Conservation (phyloP, 805 yeast species). For the Priceomyces castillae region DNA sequence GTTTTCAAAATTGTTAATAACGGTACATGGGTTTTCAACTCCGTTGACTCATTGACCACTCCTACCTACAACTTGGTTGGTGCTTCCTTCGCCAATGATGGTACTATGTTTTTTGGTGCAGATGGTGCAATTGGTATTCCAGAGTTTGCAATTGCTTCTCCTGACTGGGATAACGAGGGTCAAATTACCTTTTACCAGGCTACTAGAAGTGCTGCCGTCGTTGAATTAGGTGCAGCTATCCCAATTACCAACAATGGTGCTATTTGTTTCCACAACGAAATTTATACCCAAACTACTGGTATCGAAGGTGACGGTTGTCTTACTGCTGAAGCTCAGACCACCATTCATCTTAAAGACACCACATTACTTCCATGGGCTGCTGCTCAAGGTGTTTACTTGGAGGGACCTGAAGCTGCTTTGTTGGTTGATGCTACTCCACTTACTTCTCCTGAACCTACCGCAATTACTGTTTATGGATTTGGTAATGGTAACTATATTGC, state of each 20-base stretch:
- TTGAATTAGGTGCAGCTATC: constrained; percentile 16
- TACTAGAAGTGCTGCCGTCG: constrained; percentile 19
- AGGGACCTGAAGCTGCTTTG: constrained; percentile 15
- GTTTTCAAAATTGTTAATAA: constrained; percentile 13
- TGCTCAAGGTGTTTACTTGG: constrained; percentile 18
- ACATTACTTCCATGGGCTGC: constrained; percentile 10
- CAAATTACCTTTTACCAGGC: constrained; percentile 20
- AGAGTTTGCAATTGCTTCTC: constrained; percentile 12
- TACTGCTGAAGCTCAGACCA: constrained; percentile 12
- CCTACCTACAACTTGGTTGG: constrained; percentile 19
- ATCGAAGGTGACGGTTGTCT: constrained; percentile 30
- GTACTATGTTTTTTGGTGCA: constrained; percentile 23
- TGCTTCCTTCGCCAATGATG: constrained; percentile 18
- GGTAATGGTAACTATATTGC: constrained; percentile 24
- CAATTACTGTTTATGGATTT: constrained; percentile 19
- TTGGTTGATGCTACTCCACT: constrained; percentile 18
- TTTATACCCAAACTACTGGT: constrained; percentile 20
- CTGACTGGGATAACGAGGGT: constrained; percentile 20
- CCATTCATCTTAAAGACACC: constrained; percentile 11
- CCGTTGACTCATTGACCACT: constrained; percentile 14
- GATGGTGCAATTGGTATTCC: constrained; percentile 17
- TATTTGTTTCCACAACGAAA: constrained; percentile 23
- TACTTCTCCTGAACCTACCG: constrained; percentile 5
- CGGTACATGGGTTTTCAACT: constrained; percentile 24
- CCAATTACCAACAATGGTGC: constrained; percentile 20